Evolutionary conservation across 805 yeast species (phyloP), one percentile per base, ranked within the genome.

Genomic region (Wickerhamiella bombiphila): DNA sequence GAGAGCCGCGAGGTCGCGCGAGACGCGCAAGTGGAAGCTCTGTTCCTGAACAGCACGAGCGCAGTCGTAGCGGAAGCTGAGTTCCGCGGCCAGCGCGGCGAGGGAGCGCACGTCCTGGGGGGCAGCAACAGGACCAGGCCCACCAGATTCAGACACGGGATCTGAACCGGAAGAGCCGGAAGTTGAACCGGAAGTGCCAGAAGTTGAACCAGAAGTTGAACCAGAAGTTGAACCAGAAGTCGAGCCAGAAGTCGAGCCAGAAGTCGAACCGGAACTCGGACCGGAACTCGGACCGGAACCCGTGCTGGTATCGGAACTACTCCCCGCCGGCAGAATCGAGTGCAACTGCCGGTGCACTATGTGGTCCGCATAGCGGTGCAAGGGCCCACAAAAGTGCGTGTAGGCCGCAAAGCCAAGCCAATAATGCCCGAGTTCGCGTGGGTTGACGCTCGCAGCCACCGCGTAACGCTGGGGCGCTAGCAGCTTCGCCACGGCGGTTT

Each of bases 21-120:
- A 26, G 15, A 47, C 35, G n/a, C 26, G 25, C 45, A 91, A 65
- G 56, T 91, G 98, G 38, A 86, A 74, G 11, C 94, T 88, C 59
- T 91, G 98, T 48, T 82, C 93, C 59, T 88, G 97, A 1, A 96
- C 95, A 43, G 72, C 72, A 45, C 74, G 75, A 2, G 97, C 91
- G 57, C 95, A 86, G 53, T 88, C 97, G 55, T 85, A 82, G 59
- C 86, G 85, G 68, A 88, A 91, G 50, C 83, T 85, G 60, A 96
- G 88, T 56, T 85, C 86, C 51, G 88, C 95, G 8, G 94, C 78
- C 22, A 81, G 70, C 5, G 43, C 16, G 31, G 29, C 30, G 34
- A 14, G 34, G 35, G 29, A 22, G 25, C 40, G 16, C 17, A 22
- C 22, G 21, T 32, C 30, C 22, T 37, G 24, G 18, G 29, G 21